Conservation (phyloP, 306 rosid genomes). For the Gynostemma pentaphyllum region DNA sequence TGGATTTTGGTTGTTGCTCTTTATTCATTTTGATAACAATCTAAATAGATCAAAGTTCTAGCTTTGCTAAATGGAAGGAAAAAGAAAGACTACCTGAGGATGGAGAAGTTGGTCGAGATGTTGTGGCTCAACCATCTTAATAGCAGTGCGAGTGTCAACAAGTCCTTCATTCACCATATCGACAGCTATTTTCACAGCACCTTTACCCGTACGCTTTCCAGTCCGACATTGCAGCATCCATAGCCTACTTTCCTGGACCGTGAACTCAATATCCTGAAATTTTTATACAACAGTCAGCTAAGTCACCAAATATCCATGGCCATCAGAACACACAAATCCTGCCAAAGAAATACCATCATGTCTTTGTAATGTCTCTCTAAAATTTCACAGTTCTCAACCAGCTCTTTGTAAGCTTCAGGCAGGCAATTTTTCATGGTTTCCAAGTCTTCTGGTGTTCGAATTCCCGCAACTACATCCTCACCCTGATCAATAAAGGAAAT, state of each 20-base stretch:
- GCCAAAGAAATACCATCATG: conserved; percentile 61
- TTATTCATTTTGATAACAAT: not conserved
- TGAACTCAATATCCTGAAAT: conserved; percentile 89
- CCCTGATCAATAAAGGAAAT: conserved; percentile 40
- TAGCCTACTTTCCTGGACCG: conserved; percentile 89
- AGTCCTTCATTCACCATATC: conserved; percentile 84
- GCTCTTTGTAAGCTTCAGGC: conserved; percentile 92
- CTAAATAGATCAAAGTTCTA: not conserved
- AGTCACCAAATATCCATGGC: not conserved
- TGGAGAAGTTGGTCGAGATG: conserved; percentile 96
- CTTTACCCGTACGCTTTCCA: conserved; percentile 91
- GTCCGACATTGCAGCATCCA: conserved; percentile 97
- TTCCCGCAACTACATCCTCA: conserved; percentile 98
- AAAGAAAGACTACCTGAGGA: conserved; percentile 53
- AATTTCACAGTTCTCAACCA: conserved; percentile 78
- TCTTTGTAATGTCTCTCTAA: conserved; percentile 89
- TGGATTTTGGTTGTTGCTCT: not conserved
- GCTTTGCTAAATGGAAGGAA: not conserved
- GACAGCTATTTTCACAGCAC: conserved; percentile 87
- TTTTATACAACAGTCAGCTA: not conserved
- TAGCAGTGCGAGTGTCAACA: conserved; percentile 53
- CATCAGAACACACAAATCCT: not conserved
- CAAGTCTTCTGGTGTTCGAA: conserved; percentile 86
- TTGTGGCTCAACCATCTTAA: conserved; percentile 92
- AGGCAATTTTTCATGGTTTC: conserved; percentile 67